Evolutionary conservation across 805 yeast genomes (phyloP).

Genomic region (Metschnikowia koreensis): DNA sequence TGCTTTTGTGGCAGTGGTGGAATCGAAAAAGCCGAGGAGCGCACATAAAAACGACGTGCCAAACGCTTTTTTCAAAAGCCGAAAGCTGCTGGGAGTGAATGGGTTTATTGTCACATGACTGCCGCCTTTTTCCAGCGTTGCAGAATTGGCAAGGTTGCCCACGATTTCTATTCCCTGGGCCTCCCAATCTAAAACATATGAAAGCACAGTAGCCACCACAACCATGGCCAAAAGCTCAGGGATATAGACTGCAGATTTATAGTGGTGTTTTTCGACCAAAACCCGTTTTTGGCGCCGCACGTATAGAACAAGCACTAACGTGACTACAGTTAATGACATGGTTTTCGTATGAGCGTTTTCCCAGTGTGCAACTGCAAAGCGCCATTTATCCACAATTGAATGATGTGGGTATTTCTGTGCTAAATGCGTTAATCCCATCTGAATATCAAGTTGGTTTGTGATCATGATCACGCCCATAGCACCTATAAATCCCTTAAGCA

Average conservation of each 20-base stretch:
- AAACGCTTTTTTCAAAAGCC: slow-evolving; percentile 25
- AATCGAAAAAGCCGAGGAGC: slow-evolving; percentile 34
- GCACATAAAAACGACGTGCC: slow-evolving; percentile 33
- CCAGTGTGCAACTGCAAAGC: slow-evolving; percentile 9
- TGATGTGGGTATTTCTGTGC: slow-evolving; percentile 22
- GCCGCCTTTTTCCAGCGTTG: not conserved
- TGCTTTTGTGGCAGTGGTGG: slow-evolving; percentile 35
- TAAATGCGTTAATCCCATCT: slow-evolving; percentile 29
- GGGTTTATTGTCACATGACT: slow-evolving; percentile 20
- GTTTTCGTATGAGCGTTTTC: slow-evolving; percentile 10
- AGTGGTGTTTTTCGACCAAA: slow-evolving; percentile 17
- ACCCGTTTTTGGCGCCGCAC: slow-evolving; percentile 21
- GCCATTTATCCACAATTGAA: slow-evolving; percentile 16
- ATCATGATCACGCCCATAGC: slow-evolving; percentile 86
- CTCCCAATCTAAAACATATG: slow-evolving; percentile 26
- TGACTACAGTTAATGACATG: slow-evolving; percentile 19
- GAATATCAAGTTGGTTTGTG: slow-evolving; percentile 51
- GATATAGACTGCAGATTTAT: slow-evolving; percentile 23
- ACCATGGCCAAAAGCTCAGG: slow-evolving; percentile 37
- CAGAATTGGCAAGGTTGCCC: slow-evolving; percentile 23
- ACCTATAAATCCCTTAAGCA: slow-evolving; percentile 78
- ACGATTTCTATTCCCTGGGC: slow-evolving; percentile 28
- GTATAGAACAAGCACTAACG: slow-evolving; percentile 23
- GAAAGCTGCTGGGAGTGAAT: slow-evolving; percentile 17
- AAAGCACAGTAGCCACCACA: slow-evolving; percentile 26